These are phyloP conservation scores for Trichoderma gracile DNA, from an alignment of 2,329 filamentous ascomycete genomes.

Conservation along the genomic window DNA sequence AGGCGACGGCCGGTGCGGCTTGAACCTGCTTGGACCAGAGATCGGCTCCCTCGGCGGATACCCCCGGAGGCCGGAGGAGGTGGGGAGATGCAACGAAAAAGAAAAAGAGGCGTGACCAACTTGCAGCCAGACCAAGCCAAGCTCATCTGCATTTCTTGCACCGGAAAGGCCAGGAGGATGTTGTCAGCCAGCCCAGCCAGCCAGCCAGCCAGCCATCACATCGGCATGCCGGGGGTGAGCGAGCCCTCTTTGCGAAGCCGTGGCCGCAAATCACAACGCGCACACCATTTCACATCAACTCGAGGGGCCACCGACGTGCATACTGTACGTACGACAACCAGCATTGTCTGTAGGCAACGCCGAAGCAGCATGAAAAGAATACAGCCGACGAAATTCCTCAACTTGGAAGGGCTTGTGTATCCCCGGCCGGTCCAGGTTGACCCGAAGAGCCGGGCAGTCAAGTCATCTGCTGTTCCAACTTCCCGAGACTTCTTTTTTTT, in stretches of 20 bases:
- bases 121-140: not conserved
- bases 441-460: not conserved
- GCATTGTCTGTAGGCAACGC: not conserved
- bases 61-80: not conserved
- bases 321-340: not conserved
- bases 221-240: not conserved
- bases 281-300: not conserved
- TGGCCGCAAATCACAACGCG: conserved; percentile 12
- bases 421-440: not conserved
- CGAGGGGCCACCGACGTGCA: not conserved
- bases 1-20: not conserved
- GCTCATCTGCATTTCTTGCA: not conserved
- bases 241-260: not conserved
- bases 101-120: conserved; percentile 5
- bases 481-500: not conserved
- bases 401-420: no score
- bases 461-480: not conserved
- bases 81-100: not conserved
- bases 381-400: not conserved
- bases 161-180: not conserved
- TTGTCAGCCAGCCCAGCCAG: not conserved
- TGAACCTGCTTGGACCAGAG: conserved; percentile 2
- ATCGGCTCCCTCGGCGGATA: conserved; percentile 22
- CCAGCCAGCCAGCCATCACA: conserved; percentile 3
- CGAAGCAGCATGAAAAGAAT: not conserved